A percentile compares a stretch with the other conserved stretches of the same genome.
These are phyloP conservation scores for Globisporangium solare DNA, from an alignment of 352 stramenopile species.

Conservation along the genomic window DNA sequence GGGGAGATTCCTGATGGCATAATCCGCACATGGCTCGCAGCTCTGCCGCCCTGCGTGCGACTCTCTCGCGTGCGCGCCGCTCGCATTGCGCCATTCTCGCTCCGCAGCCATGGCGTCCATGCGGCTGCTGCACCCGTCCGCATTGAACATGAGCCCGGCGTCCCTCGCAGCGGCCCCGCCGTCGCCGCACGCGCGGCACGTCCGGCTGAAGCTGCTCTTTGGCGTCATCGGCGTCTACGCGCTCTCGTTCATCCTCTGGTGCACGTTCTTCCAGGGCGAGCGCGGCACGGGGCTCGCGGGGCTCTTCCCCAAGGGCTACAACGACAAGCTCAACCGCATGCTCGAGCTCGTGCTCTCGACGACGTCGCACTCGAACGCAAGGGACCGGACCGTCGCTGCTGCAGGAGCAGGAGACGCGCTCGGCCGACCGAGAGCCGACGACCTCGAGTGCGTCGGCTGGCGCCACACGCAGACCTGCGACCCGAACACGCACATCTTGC, in stretches of 20 bases:
- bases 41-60: no score
- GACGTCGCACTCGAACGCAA: neutral
- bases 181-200: constrained; percentile 2
- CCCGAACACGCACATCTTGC: constrained; percentile 18
- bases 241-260: constrained; percentile 16
- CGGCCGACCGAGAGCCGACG: neutral
- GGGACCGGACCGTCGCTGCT: neutral
- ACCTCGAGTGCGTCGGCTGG: constrained; percentile 40
- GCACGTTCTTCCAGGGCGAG: constrained; percentile 8
- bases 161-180: neutral
- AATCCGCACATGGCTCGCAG: no score
- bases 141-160: constrained; percentile 6
- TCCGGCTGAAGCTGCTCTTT: constrained; percentile 12
- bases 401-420: neutral
- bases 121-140: constrained; percentile 4
- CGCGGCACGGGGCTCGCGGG: neutral
- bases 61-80: no score
- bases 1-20: no score
- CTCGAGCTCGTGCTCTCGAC: constrained; percentile 11
- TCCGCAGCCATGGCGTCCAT: neutral
- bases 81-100: neutral
- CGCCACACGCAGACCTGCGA: constrained; percentile 43
- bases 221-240: constrained; percentile 16
- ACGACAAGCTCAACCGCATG: constrained; percentile 17
- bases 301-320: constrained; percentile 13